These are phyloP conservation scores for Pyrus bretschneideri DNA, from an alignment of 306 rosid species.

Conservation along the genomic window DNA sequence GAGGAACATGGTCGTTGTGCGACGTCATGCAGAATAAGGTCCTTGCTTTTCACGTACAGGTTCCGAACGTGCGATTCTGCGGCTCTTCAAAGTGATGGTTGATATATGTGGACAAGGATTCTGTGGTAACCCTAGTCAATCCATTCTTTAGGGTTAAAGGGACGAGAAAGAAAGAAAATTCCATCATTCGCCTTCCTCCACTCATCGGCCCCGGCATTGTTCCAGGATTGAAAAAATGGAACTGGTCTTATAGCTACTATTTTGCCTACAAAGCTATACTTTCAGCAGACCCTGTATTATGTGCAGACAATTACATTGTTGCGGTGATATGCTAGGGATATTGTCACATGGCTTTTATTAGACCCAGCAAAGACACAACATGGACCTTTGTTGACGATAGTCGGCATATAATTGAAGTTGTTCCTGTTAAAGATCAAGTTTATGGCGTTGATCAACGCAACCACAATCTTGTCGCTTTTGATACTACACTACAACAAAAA, in stretches of 20 bases:
- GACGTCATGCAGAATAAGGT: background rate
- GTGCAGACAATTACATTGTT: background rate
- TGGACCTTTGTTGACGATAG: background rate
- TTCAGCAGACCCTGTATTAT: background rate
- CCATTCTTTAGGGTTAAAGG: too few relatives aligned
- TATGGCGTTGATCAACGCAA: background rate
- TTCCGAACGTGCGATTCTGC: too few relatives aligned
- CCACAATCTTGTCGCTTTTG: background rate
- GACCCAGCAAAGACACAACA: background rate
- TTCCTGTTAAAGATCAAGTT: background rate
- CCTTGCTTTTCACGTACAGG: background rate
- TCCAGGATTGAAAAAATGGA: too few relatives aligned
- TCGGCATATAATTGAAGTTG: background rate
- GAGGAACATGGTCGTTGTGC: background rate
- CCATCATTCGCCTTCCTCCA: too few relatives aligned
- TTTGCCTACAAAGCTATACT: background rate
- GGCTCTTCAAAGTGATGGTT: too few relatives aligned
- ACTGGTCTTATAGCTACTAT: background rate
- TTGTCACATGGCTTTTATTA: background rate
- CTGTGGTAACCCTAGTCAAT: too few relatives aligned
- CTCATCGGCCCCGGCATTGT: too few relatives aligned
- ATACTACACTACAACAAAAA: background rate
- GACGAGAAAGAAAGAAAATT: too few relatives aligned
- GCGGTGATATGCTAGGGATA: background rate
- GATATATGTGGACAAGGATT: too few relatives aligned